These are phyloP conservation scores for Ceratocystis colombiana DNA, from an alignment of 2,329 filamentous ascomycete genomes.

Conservation along the genomic window DNA sequence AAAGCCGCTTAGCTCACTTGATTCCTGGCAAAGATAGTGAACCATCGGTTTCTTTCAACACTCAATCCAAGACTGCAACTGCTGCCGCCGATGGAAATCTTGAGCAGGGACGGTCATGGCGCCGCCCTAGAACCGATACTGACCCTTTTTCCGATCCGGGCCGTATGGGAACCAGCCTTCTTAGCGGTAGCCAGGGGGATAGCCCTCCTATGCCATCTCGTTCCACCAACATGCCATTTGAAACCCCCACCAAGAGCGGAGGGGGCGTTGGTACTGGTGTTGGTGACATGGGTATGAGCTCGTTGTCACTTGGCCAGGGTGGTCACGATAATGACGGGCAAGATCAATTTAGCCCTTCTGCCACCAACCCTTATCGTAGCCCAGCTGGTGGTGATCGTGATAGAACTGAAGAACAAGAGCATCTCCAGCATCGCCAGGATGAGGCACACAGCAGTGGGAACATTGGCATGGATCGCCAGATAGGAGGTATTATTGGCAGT, in stretches of 20 bases:
- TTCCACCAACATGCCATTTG: slow-evolving; percentile 23
- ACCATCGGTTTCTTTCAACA: slow-evolving; percentile 33
- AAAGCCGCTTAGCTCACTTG: slow-evolving; percentile 77
- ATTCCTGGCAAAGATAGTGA: slow-evolving; percentile 52
- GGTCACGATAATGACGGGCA: slow-evolving; percentile 40
- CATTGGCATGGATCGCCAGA: slow-evolving; percentile 16
- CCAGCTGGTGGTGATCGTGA: slow-evolving; percentile 63
- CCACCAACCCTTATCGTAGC: slow-evolving; percentile 93
- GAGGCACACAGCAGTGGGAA: slow-evolving; percentile 39
- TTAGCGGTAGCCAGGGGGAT: slow-evolving; percentile 58
- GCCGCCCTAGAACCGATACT: slow-evolving; percentile 58
- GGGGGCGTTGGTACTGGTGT: slow-evolving; percentile 27
- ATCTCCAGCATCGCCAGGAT: slow-evolving; percentile 44
- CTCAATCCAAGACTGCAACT: slow-evolving; percentile 33
- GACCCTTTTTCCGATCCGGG: slow-evolving; percentile 64
- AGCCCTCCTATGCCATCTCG: slow-evolving; percentile 37
- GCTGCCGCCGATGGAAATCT: slow-evolving; percentile 29
- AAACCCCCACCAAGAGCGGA: slow-evolving; percentile 41
- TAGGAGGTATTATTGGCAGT: slow-evolving; percentile 20
- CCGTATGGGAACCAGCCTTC: slow-evolving; percentile 32
- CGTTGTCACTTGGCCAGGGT: slow-evolving; percentile 47
- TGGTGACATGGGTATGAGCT: slow-evolving; percentile 53
- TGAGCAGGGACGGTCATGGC: slow-evolving; percentile 43
- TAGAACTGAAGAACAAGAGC: slow-evolving; percentile 42
- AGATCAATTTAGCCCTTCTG: slow-evolving; percentile 77